A percentile compares a stretch with the other conserved stretches of the same genome.
Conservation (phyloP, 371 early-diverging fungal species). For the Mortierella sp. region DNA sequence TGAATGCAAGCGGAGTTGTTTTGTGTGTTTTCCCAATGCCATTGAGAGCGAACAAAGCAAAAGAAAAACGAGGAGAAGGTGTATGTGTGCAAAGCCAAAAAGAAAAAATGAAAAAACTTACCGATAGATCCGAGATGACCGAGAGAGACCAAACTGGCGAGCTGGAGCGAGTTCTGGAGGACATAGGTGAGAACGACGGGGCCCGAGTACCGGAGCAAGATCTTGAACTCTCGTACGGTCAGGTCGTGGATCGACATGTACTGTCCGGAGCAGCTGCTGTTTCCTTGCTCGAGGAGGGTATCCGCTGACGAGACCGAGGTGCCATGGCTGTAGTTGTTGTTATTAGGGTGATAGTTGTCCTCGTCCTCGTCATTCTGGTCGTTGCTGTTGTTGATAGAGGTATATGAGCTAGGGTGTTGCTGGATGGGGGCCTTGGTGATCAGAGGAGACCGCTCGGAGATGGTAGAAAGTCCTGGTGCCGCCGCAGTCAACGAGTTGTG, state of each 20-base stretch:
- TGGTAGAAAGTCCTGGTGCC: background rate
- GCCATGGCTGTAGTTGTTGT: conserved; percentile 20
- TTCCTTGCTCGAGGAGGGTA: conserved; percentile 19
- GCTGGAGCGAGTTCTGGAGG: conserved; percentile 73
- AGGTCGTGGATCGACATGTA: conserved; percentile 22
- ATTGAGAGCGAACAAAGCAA: conserved; percentile 15
- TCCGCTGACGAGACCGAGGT: conserved; percentile 18
- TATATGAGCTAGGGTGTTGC: conserved; percentile 1
- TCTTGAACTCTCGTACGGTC: conserved; percentile 41
- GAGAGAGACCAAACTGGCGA: conserved; percentile 73
- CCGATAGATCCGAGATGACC: conserved; percentile 67
- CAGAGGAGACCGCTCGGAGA: conserved; percentile 39
- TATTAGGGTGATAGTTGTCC: conserved; percentile 8
- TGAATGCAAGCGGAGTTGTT: conserved; percentile 1
- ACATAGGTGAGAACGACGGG: conserved; percentile 76
- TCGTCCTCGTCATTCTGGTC: background rate
- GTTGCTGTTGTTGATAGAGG: conserved; percentile 12
- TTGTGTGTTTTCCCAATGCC: background rate
- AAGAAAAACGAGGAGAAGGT: conserved; percentile 9
- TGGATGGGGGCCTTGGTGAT: conserved; percentile 31
- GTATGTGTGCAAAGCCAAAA: background rate
- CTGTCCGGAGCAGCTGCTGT: background rate
- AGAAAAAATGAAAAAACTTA: conserved; percentile 33
- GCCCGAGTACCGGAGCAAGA: conserved; percentile 63
- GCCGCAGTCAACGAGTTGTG: background rate